Conservation (phyloP, 2,329 filamentous ascomycete genomes). For the Xylaria sp. region DNA sequence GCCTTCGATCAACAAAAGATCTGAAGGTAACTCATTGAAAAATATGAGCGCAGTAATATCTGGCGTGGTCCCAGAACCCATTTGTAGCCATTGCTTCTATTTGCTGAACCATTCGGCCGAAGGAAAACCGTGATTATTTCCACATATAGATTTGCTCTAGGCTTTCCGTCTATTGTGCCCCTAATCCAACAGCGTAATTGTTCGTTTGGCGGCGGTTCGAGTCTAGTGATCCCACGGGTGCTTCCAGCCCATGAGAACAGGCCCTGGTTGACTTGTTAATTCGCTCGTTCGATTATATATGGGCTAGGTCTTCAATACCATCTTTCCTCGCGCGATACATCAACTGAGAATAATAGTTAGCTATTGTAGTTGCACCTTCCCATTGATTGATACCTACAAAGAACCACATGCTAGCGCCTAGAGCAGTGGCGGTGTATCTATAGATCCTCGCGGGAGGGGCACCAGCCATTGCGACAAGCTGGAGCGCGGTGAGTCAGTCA, state of each 20-base stretch:
- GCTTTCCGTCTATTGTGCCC: conserved; percentile 15
- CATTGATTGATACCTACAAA: conserved; percentile 71
- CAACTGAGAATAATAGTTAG: conserved; percentile 66
- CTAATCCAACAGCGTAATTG: not conserved
- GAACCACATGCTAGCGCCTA: conserved; percentile 99
- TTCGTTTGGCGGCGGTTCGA: conserved; percentile 14
- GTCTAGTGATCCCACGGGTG: conserved; percentile 94
- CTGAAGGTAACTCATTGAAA: conserved; percentile 67
- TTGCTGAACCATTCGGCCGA: conserved; percentile 16
- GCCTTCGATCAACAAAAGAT: conserved; percentile 69
- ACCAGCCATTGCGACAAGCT: conserved; percentile 49
- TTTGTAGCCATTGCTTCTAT: conserved; percentile 16
- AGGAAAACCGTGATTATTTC: conserved; percentile 9
- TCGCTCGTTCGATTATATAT: conserved; percentile 20
- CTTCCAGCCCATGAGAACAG: conserved; percentile 89
- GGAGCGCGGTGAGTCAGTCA: conserved; percentile 3
- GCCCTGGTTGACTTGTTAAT: conserved; percentile 56
- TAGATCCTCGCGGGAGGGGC: conserved; percentile 70
- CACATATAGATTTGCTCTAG: not conserved
- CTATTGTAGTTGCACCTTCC: not conserved
- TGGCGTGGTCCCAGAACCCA: not conserved
- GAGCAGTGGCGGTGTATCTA: conserved; percentile 83
- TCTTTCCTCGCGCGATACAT: conserved; percentile 98
- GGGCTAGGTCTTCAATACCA: conserved; percentile 62
- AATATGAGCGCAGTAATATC: conserved; percentile 31